Percentiles rank a stretch among this genome's conserved stretches.
These are phyloP conservation scores for Leucocoprinus leucothites DNA, from an alignment of 768 basidiomycete species.

Conservation along the genomic window DNA sequence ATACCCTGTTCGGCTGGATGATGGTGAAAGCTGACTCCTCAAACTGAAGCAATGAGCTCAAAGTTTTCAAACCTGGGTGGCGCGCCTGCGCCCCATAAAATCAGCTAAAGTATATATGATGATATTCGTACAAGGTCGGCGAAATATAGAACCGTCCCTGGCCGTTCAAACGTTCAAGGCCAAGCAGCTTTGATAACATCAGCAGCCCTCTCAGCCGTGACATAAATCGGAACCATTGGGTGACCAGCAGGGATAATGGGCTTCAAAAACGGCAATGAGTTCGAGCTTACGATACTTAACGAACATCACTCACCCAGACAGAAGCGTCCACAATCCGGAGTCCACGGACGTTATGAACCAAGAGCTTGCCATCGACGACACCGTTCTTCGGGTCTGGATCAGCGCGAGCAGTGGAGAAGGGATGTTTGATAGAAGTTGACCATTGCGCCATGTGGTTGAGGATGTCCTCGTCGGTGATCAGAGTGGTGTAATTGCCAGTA, in stretches of 20 bases:
- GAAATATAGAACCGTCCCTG: too few relatives aligned
- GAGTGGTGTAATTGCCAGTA: conserved; percentile 16
- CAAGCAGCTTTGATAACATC: conserved; percentile 22
- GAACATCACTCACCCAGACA: conserved; percentile 15
- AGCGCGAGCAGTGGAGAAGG: conserved; percentile 24
- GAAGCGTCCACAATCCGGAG: conserved; percentile 32
- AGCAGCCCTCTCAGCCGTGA: conserved; percentile 26
- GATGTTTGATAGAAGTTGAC: conserved; percentile 23
- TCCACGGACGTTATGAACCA: conserved; percentile 24
- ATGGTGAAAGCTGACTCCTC: too few relatives aligned
- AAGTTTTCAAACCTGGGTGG: too few relatives aligned
- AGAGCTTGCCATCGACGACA: conserved; percentile 27
- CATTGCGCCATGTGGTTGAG: conserved; percentile 17
- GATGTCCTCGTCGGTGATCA: conserved; percentile 17
- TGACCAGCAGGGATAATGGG: conserved; percentile 23
- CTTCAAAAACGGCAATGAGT: neutral
- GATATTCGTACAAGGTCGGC: too few relatives aligned
- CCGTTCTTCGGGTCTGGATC: conserved; percentile 18
- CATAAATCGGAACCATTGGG: conserved; percentile 14
- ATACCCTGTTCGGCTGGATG: too few relatives aligned
- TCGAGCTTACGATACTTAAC: neutral
- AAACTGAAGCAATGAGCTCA: too few relatives aligned
- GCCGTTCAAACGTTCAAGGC: conserved; percentile 10
- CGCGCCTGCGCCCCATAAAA: too few relatives aligned
- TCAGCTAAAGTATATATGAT: too few relatives aligned